Evolutionary conservation across 306 rosid species (phyloP).

Genomic region (Glycine latifolia): DNA sequence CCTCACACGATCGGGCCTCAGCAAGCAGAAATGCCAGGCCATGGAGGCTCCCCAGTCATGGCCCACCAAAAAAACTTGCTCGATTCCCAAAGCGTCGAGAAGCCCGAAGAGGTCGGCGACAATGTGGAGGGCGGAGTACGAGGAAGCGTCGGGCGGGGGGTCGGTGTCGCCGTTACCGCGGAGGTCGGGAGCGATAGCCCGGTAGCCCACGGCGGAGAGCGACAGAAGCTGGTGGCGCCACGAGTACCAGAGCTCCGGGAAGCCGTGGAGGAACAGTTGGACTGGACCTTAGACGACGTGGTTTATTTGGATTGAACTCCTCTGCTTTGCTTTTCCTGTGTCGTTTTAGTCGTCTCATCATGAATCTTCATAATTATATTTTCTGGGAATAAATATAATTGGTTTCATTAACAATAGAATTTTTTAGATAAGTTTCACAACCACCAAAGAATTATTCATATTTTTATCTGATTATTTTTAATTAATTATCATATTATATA

Average conservation of each 20-base stretch:
- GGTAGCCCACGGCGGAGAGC: constrained; percentile 71
- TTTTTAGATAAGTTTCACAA: no score
- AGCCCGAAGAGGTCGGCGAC: constrained; percentile 73
- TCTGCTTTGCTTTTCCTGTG: neutral
- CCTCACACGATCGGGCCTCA: constrained; percentile 67
- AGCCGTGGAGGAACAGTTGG: constrained; percentile 68
- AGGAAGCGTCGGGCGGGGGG: constrained; percentile 57
- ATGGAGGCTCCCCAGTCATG: constrained; percentile 77
- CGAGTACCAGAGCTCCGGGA: constrained; percentile 77
- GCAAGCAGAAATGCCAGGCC: constrained; percentile 69
- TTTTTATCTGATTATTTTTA: no score
- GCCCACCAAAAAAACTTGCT: constrained; percentile 68
- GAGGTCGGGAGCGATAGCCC: constrained; percentile 80
- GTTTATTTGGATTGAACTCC: neutral
- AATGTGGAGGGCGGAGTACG: constrained; percentile 66
- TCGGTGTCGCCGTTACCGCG: constrained; percentile 81
- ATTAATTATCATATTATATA: no score
- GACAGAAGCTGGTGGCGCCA: constrained; percentile 84
- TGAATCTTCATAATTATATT: no score
- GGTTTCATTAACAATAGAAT: no score
- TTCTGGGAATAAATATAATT: no score
- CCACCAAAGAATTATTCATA: no score
- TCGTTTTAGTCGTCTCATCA: neutral
- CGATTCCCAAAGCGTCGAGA: constrained; percentile 60
- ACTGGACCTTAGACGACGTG: no score